Base-by-base conservation (phyloP, 2,329 filamentous ascomycete species). In the Aulographum hederae region DNA sequence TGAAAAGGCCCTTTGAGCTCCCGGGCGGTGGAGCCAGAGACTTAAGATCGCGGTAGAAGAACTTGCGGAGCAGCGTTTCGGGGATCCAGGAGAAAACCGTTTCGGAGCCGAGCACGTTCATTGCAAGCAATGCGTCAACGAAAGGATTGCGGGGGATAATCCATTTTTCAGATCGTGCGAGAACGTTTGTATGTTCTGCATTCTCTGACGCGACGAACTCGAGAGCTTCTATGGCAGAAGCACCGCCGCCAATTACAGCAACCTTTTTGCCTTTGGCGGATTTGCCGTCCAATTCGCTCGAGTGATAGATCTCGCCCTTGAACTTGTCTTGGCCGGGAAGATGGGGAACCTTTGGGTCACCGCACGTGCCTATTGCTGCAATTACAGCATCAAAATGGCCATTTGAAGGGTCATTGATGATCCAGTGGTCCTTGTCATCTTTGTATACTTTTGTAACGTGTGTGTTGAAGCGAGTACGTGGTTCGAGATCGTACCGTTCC, bases 121-220 rank as follows among this genome's bases (percentile, higher is more conserved):
- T 56, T 2, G 78, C 68, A 1, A 92, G 65, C 1, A 91, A 59
- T 2, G 68, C 60, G 46, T 91, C 74, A 31, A 89, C 62, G 27
- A 89, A 30, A 0, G 78, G 60, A 40, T 91, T 89, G 6, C 82
- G 67, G 0, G 81, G 81, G 32, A 86, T 85, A 38, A 89, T 80
- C 80, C 79, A 86, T 50, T 86, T 89, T 43, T 86, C 79, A 11
- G 72, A 78, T 28, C 81, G 66, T 0, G 80, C 71, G 6, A 91
- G 64, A 18, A 91, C 73, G 34, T 72, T 73, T 0, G 75, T 73
- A 43, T 80, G 71, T 5, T 60, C 57, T 0, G 79, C 80, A 3
- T 71, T 63, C 26, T 71, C 66, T 10, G 68, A 58, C 8, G 73
- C 67, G 1, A 78, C 78, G 42, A 81, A 91, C 45, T 91, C 80